These are phyloP conservation scores for Fraxinus cuspidata DNA, from an alignment of 257 asterid genomes.

Conservation along the genomic window DNA sequence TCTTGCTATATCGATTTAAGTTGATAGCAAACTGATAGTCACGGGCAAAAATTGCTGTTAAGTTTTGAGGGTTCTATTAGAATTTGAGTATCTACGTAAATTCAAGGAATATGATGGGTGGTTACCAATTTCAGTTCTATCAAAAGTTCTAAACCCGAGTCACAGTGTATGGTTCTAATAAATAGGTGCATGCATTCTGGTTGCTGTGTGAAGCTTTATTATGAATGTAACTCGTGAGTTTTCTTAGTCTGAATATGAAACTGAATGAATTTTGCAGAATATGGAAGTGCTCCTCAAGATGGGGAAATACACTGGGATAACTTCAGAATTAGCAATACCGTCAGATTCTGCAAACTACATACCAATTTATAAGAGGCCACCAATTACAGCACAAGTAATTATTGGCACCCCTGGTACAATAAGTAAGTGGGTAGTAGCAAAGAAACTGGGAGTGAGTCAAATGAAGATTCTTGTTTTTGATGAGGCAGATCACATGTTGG, in stretches of 20 bases:
- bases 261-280: constrained; percentile 53
- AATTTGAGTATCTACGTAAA: background rate
- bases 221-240: background rate
- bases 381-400: constrained; percentile 72
- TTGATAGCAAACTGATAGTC: constrained; percentile 1
- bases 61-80: background rate
- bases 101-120: background rate
- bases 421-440: constrained; percentile 58
- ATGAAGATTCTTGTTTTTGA: constrained; percentile 94
- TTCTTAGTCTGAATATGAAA: constrained; percentile 19
- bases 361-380: constrained; percentile 57
- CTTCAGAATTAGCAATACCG: constrained; percentile 79
- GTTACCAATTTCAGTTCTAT: background rate
- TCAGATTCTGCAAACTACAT: constrained; percentile 49
- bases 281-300: constrained; percentile 90
- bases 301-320: constrained; percentile 84
- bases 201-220: background rate
- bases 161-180: background rate
- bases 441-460: constrained; percentile 67
- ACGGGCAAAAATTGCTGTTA: background rate
- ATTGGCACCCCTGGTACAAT: constrained; percentile 99
- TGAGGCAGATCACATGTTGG: constrained; percentile 97
- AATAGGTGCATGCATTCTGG: background rate
- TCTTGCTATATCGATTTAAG: background rate
- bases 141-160: background rate